These are phyloP conservation scores for Xerocomellus intermedius DNA, from an alignment of 768 basidiomycete species.

Conservation along the genomic window DNA sequence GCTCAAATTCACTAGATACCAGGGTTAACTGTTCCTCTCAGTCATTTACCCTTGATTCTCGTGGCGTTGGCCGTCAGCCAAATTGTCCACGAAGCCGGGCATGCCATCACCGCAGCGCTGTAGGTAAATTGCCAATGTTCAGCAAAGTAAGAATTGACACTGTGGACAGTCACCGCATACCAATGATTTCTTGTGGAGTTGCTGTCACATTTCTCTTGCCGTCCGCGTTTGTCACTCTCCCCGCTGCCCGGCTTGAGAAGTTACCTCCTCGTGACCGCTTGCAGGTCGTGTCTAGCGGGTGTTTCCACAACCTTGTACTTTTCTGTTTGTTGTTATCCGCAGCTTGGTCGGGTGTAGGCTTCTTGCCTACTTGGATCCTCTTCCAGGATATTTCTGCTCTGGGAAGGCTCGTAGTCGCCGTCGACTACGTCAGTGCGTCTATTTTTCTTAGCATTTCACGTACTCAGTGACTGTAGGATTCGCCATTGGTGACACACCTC, in stretches of 20 bases:
- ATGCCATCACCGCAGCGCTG: constrained; percentile 74
- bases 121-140: constrained; percentile 36
- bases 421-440: constrained; percentile 49
- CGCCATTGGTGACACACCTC: constrained; percentile 59
- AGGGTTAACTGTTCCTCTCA: constrained; percentile 76
- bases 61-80: constrained; percentile 62
- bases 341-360: constrained; percentile 33
- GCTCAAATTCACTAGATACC: constrained; percentile 56
- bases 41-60: constrained; percentile 65
- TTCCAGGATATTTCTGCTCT: constrained; percentile 52
- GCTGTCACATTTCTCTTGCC: constrained; percentile 66
- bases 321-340: constrained; percentile 46
- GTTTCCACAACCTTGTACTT: constrained; percentile 73
- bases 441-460: not conserved
- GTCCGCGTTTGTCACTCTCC: constrained; percentile 70
- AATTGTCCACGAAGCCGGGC: constrained; percentile 77
- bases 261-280: constrained; percentile 43
- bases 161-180: constrained; percentile 55
- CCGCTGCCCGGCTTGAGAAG: constrained; percentile 39
- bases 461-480: constrained; percentile 42
- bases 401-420: constrained; percentile 55
- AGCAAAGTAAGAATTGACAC: not conserved
- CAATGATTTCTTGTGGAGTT: constrained; percentile 58
- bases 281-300: constrained; percentile 70
- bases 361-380: constrained; percentile 29